Evolutionary conservation across 163 green algal genomes (phyloP).

Genomic region (Scenedesmus sp.): DNA sequence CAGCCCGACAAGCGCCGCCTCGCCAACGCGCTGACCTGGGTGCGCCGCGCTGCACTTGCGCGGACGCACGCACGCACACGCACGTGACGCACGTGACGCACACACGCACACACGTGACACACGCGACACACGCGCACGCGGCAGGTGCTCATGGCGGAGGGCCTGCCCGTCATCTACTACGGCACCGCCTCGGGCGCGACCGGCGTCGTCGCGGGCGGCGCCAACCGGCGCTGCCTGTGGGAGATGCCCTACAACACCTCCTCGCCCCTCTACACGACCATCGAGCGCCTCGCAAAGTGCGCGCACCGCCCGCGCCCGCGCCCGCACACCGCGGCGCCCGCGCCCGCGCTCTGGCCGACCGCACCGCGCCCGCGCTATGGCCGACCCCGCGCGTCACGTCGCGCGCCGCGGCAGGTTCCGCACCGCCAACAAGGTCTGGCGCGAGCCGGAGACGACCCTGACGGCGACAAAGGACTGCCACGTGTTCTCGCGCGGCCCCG

Average conservation of each 20-base stretch:
- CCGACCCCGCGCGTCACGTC: neutral
- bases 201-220: neutral
- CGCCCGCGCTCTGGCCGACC: neutral
- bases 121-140: too few relatives aligned
- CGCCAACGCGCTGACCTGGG: slow-evolving; percentile 20
- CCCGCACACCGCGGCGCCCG: neutral
- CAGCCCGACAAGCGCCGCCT: slow-evolving; percentile 28
- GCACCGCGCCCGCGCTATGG: neutral
- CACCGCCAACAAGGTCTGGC: slow-evolving; percentile 11
- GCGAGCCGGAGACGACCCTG: neutral
- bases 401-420: slow-evolving; percentile 15
- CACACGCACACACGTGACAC: too few relatives aligned
- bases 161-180: slow-evolving; percentile 31
- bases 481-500: slow-evolving; percentile 6
- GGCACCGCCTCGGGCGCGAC: slow-evolving; percentile 11
- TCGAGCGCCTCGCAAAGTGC: slow-evolving; percentile 27
- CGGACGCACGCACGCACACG: too few relatives aligned
- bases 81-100: too few relatives aligned
- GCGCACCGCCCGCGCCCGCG: too few relatives aligned
- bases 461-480: slow-evolving; percentile 10
- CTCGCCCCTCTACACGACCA: neutral
- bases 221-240: slow-evolving; percentile 27
- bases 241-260: neutral
- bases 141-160: slow-evolving; percentile 29
- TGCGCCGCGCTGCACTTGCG: too few relatives aligned